Conservation (phyloP, 2,329 filamentous ascomycete species). For the Akanthomyces muscarius region DNA sequence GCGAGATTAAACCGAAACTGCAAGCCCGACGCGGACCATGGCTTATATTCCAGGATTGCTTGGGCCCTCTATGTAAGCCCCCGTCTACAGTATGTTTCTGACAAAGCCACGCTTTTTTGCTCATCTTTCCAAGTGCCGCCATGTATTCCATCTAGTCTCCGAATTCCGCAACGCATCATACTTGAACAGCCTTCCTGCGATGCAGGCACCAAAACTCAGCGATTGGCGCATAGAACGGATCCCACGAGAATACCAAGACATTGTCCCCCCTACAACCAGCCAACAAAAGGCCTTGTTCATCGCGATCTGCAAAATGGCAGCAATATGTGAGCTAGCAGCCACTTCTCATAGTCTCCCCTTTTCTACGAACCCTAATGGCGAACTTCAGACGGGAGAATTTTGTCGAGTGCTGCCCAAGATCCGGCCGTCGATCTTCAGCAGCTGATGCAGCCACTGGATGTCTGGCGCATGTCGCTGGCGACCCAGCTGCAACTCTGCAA, state of each 20-base stretch:
- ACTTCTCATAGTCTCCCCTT: too few relatives aligned
- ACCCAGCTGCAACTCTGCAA: background rate
- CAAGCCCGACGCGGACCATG: background rate
- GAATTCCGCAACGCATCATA: conserved; percentile 4
- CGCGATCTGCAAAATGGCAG: background rate
- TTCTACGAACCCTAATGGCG: background rate
- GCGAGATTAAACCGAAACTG: background rate
- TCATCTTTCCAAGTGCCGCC: background rate
- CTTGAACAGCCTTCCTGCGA: background rate
- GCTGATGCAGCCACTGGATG: background rate
- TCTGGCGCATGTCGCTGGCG: conserved; percentile 7
- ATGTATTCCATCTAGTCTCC: background rate
- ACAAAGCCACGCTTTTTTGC: too few relatives aligned
- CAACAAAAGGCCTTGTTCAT: background rate
- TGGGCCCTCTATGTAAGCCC: conserved; percentile 11
- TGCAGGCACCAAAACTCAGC: background rate
- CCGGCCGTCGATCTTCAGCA: background rate
- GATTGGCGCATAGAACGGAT: background rate
- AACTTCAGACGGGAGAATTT: background rate
- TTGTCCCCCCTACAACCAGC: background rate
- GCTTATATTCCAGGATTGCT: background rate
- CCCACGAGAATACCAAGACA: background rate
- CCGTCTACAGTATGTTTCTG: background rate
- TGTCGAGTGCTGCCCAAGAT: background rate
- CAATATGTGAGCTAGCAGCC: background rate